Base-by-base conservation (phyloP, 768 basidiomycete genomes). In the Leccinum subgranulosum region DNA sequence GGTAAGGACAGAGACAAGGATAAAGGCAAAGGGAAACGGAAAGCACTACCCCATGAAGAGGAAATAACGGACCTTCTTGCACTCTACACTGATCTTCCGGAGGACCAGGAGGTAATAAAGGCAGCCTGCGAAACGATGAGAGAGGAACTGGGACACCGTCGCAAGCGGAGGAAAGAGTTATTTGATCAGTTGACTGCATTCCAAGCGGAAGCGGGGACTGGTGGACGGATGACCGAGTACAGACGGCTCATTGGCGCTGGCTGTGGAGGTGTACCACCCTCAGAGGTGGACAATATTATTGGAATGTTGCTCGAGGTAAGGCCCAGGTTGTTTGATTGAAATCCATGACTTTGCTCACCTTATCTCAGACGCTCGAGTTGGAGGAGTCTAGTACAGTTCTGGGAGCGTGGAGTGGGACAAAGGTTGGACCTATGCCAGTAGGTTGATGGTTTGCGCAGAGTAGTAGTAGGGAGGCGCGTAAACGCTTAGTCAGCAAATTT, bases 201-300 rank as follows among this genome's bases (percentile, higher is more conserved):
- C 73, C 90, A 94, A 69, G 88, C 92, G 19, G 92, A 95, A 73
- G 87, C 90, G 1, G 95, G 95, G 5, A 97, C 94, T 1, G 86
- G 88, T 29, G 92, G 90, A 41, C 80, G 87, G 60, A 95, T 98
- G 86, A 79, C 82, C 5, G 90, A 95, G 62, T 99, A 98, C 71
- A 78, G 94, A 64, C 79, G 87, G 60, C 73, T 99, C 52, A 94
- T 99, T 65, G 88, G 89, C 31, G 87, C 92, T 15, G 94, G 92
- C 0, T 96, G 92, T 74, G 93, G 93, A 23, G 90, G 92, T 0
- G 82, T 94, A 29, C 83, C 88, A 3, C 84, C 89, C 2, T 78
- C 84, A n/a, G 94, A 98, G 60, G 90, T 98, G 36, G 95, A 98
- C 66, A 83, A 84, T 58, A 87, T 94, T 5, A 78, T 97, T 58